Base-by-base conservation (phyloP, 2,329 filamentous ascomycete genomes). In the Periconia digitata region DNA sequence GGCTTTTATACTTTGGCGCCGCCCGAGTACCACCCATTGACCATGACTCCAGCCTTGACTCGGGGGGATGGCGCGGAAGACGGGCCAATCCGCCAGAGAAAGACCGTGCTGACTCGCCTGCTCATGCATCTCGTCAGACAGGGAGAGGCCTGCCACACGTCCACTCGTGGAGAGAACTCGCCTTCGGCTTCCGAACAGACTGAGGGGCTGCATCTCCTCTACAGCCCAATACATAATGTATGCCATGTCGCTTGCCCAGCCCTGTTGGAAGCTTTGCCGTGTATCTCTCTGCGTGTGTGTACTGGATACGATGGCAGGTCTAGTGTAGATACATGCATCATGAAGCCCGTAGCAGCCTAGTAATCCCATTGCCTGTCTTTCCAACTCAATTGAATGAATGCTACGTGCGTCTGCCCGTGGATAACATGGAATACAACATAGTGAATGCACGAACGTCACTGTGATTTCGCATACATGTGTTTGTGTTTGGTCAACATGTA, bases 1-100 rank as follows among this genome's bases (percentile, higher is more conserved):
- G 10, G n/a, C 27, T 32, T 32, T 32, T 32, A 32, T 32, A 32
- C 27, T 32, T 32, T 32, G 27, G 27, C 12, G 27, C 27, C 27
- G 27, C 27, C 5, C 27, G 27, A 4, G 27, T 32, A 32, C 10
- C n/a, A 32, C 8, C 27, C 10, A 32, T 32, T 32, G 27, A 15
- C 5, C 27, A 32, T 32, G 27, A 32, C 27, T 32, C 27, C 27
- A 32, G n/a, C 8, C 27, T 5, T 32, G 27, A 32, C 27, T 32
- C 27, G 27, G 27, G 4, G n/a, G 27, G 4, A 32, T 32, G 27
- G 27, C 27, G 24, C 51, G 51, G 51, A n/a, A n/a, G n/a, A n/a
- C n/a, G n/a, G n/a, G 51, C 43, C 40, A 27, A 38, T 45, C 51
- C 47, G 50, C 47, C 21, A 20, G 24, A 35, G 44, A 44, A 32